A percentile compares a stretch with the other conserved stretches of the same genome.
Conservation (phyloP, 2,329 filamentous ascomycete genomes). For the Paradendryphiella salina region DNA sequence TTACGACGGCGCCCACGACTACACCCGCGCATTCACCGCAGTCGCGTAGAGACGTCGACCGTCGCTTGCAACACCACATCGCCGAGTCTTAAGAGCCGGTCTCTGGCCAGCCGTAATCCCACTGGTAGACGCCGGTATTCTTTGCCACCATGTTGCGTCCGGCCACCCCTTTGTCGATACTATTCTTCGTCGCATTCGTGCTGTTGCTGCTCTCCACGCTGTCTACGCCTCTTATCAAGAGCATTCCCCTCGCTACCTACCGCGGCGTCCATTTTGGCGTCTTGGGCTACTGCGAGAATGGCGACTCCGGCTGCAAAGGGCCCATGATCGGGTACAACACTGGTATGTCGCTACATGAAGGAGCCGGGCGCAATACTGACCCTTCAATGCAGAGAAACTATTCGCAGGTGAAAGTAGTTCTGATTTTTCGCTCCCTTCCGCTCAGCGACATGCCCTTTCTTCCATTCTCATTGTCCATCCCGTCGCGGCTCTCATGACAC, state of each 20-base stretch:
- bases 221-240: slow-evolving; percentile 86
- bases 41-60: slow-evolving; percentile 15
- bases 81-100: slow-evolving; percentile 34
- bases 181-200: slow-evolving; percentile 83
- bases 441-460: slow-evolving; percentile 70
- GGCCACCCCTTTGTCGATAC: slow-evolving; percentile 83
- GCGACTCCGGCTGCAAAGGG: slow-evolving; percentile 61
- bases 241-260: slow-evolving; percentile 80
- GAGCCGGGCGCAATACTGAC: slow-evolving; percentile 17
- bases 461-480: slow-evolving; percentile 91
- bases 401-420: slow-evolving; percentile 51
- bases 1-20: slow-evolving; percentile 23
- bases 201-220: slow-evolving; percentile 83
- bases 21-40: slow-evolving; percentile 5
- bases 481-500: slow-evolving; percentile 80
- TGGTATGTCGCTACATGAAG: slow-evolving; percentile 58
- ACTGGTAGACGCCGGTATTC: slow-evolving; percentile 24
- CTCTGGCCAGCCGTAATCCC: slow-evolving; percentile 35
- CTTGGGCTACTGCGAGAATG: slow-evolving; percentile 78
- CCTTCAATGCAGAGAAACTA: slow-evolving; percentile 49
- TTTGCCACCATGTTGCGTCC: slow-evolving; percentile 76
- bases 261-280: slow-evolving; percentile 83
- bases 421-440: slow-evolving; percentile 68
- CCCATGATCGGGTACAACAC: slow-evolving; percentile 85
- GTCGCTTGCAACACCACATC: slow-evolving; percentile 19